Evolutionary conservation across 176 grass and related monocot species (phyloP), one percentile per base, ranked within the genome.

Genomic region (Saccharum officinarum): DNA sequence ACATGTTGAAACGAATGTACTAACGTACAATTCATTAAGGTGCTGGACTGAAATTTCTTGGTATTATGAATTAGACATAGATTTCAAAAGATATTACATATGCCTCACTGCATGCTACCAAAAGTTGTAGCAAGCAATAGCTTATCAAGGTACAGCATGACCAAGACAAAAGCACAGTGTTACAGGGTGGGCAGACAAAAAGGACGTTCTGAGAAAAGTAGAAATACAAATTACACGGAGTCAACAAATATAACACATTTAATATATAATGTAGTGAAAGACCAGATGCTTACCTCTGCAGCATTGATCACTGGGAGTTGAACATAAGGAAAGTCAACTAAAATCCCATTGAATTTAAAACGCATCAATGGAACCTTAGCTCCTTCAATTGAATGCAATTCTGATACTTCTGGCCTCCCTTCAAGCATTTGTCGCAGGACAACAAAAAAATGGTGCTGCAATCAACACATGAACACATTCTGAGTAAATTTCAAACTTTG

Each of bases 281-380:
- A 3, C 37, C 40, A 7, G 47, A 61, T 44, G 83, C 78, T 76
- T 88, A 82, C 90, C 74, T 92, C 87, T 76, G 92, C 78, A 83
- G 88, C 89, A 90, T 91, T 89, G 25, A 89, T 85, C 70, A 87
- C 84, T 71, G 84, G 89, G 39, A 94, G 73, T 42, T 84, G 87
- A 25, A 83, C 84, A 80, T 94, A 94, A 46, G 85, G 89, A 80
- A 94, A 88, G 82, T 94, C 92, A 73, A 94, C 73, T 75, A 77
- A 92, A 62, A 92, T 87, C 22, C 92, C 87, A 25, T 92, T 94
- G 74, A 94, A 87, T 86, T 94, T 92, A 77, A 94, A 94, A 83
- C 87, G 87, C 87, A 94, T 94, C 84, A 94, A 92, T 18, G 92
- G 92, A 85, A 94, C 92, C 83, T 89, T 94, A 67, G 92, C 92